Conservation (phyloP, 2,329 filamentous ascomycete genomes). For the Balansia obtecta region DNA sequence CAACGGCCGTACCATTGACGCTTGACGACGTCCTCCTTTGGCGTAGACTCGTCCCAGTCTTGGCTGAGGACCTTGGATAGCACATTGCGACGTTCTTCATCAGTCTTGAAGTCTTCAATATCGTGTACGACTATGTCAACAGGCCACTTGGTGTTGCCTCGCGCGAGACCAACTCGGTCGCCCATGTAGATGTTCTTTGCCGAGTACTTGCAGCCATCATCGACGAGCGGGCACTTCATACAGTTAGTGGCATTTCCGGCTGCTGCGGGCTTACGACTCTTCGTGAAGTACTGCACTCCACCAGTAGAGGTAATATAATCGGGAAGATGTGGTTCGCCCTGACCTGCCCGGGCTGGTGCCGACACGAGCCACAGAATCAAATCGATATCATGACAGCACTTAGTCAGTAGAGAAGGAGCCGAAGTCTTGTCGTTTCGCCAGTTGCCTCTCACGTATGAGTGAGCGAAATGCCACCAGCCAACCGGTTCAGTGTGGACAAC, state of each 20-base stretch:
- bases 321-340: conserved; percentile 55
- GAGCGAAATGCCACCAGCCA: conserved; percentile 91
- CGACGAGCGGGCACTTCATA: conserved; percentile 54
- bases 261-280: conserved; percentile 57
- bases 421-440: conserved; percentile 72
- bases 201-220: conserved; percentile 70
- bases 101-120: conserved; percentile 61
- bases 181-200: conserved; percentile 74
- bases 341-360: conserved; percentile 43
- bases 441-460: conserved; percentile 85
- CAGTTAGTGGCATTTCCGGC: conserved; percentile 81
- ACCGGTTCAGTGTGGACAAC: conserved; percentile 90
- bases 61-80: conserved; percentile 32
- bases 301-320: conserved; percentile 65
- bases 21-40: conserved; percentile 32
- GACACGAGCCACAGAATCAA: conserved; percentile 84
- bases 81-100: conserved; percentile 26
- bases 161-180: conserved; percentile 44
- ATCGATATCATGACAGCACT: conserved; percentile 94
- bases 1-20: conserved; percentile 84
- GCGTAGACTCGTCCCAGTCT: conserved; percentile 39
- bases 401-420: conserved; percentile 79
- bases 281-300: conserved; percentile 65
- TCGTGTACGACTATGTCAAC: conserved; percentile 83
- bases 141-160: conserved; percentile 66